Evolutionary conservation across 1,284 basidiomycete species (phyloP), one percentile per base, ranked within the genome.

Genomic region (Austropuccinia psidii): DNA sequence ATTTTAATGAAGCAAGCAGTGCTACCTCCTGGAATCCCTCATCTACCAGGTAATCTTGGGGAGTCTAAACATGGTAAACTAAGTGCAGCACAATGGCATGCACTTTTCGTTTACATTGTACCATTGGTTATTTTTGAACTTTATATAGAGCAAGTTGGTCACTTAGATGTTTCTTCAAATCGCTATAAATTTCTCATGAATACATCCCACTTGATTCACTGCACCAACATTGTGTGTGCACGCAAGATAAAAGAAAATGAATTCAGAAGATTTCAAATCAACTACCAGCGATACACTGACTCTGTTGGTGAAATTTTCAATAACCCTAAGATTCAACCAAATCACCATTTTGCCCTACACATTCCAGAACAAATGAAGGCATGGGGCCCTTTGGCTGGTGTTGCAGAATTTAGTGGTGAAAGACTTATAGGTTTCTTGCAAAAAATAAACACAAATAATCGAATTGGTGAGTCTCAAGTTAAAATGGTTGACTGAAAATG

Each of bases 371-470:
- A 69, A 24, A 69, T 69, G 27, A 13, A 13, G 11, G 47, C 3
- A 45, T 69, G 67, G 67, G 67, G 67, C 4, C 67, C 67, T 58
- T 29, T 58, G 27, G 24, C 17, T 6, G 39, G 54, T 4, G 67
- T 60, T 4, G 35, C 67, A 4, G 55, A 69, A 37, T 69, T 69
- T 33, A 6, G 37, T n/a, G 67, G 67, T 8, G 67, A 69, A 45
- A 37, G 29, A 31, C 29, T 69, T 2, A 69, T 69, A 27, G 67
- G 67, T n/a, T 58, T 69, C 27, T 43, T 69, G 21, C 67, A 69
- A 33, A 69, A 69, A 45, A 60, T 69, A 8, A 45, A 47, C 3
- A 69, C 67, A 31, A 72, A 72, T 35, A 72, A 62, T n/a, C 17
- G 33, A 31, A 50, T 62, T 45, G 31, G 68, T 72, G 35, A 52